Base-by-base conservation (phyloP, 192 early-diverging fungal genomes). In the Haplosporangium gracile region DNA sequence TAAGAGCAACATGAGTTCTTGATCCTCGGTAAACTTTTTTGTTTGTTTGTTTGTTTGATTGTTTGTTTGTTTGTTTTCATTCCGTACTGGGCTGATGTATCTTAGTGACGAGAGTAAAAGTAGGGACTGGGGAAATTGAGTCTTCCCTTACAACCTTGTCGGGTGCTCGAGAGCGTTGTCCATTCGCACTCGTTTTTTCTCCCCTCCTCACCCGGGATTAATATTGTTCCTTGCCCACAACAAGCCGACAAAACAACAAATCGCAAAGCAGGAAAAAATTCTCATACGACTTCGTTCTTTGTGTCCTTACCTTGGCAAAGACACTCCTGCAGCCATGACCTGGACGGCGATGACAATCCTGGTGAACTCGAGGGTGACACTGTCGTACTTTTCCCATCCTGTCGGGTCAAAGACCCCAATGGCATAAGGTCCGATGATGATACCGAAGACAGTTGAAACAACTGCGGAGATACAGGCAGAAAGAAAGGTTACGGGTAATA, bases 281-380 rank as follows among this genome's bases (percentile, higher is more conserved):
- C 57, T 63, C 57, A 63, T 63, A 8, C 57, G 0, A n/a, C 4
- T n/a, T 5, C 16, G 55, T 45, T 65, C 75, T 76, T 68, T 2
- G 39, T 49, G 47, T 49, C 18, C 71, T 85, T 92, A 93, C 90
- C 94, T 94, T 82, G 97, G 96, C 69, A 97, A 90, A 8, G 91
- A 90, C 13, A 98, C 93, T 24, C 95, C 97, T 39, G 96, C 96
- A 53, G 94, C 94, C 95, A 97, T 97, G 40, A 97, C 95, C 87
- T 97, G 96, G 78, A 99, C 94, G 4, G 95, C 95, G 82, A 99
- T 92, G 53, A 95, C 93, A 75, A 96, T 91, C 42, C 96, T 92
- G 42, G 94, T 92, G 34, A 97, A 91, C 81, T 96, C 93, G 55
- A 94, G 91, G 1, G 94, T 94, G 24, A 96, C 89, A 55, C 86